phyloP scores from a whole-genome alignment of 768 basidiomycete species.

The Naganishia vaughanmartiniae region DNA sequence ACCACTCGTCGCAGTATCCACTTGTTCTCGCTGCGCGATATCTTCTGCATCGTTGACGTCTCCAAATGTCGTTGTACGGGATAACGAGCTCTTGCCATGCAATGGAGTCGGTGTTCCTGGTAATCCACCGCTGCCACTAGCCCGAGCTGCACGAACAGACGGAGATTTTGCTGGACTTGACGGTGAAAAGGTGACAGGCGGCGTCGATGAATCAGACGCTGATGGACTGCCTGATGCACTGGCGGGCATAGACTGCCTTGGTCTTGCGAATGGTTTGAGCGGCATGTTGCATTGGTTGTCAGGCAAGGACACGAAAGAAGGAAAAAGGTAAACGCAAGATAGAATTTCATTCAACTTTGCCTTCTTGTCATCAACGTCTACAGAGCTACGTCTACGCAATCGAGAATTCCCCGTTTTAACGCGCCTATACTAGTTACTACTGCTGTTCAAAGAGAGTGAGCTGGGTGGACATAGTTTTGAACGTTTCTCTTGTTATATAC shows the following conservation, averaged over 20 bases:
- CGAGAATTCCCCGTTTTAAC: neutral
- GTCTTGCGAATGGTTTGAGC: slow-evolving; percentile 21
- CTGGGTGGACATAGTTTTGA: no score
- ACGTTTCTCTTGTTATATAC: no score
- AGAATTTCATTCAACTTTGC: slow-evolving; percentile 3
- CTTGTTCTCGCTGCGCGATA: neutral
- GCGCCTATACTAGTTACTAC: no score
- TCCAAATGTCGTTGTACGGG: slow-evolving; percentile 7
- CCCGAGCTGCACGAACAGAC: neutral
- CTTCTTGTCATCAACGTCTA: neutral
- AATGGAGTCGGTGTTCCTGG: slow-evolving; percentile 16
- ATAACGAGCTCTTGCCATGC: slow-evolving; percentile 7
- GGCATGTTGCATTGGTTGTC: neutral
- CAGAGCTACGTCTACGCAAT: neutral
- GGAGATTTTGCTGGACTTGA: neutral
- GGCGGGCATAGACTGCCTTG: slow-evolving; percentile 12
- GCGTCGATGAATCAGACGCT: neutral
- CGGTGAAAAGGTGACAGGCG: neutral
- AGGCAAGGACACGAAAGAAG: no score
- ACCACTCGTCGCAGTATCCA: neutral
- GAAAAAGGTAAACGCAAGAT: no score
- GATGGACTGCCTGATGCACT: neutral
- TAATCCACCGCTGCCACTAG: neutral
- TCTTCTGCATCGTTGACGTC: neutral
- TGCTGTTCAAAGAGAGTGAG: no score